These are phyloP conservation scores for Colletotrichum melonis DNA, from an alignment of 2,329 filamentous ascomycete genomes.

Conservation along the genomic window DNA sequence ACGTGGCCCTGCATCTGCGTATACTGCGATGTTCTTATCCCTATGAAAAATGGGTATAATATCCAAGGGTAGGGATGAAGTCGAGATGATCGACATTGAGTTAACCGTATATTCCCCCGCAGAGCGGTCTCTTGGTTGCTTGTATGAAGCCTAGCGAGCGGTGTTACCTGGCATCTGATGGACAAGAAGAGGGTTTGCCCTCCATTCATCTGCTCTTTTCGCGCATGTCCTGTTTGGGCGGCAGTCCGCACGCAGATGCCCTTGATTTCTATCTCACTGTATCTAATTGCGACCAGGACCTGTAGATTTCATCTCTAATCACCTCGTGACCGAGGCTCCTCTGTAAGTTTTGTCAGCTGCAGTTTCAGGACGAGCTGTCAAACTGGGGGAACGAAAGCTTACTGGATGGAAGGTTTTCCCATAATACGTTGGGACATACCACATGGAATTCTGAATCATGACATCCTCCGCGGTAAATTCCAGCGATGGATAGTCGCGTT, in stretches of 20 bases:
- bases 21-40: not conserved
- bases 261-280: not conserved
- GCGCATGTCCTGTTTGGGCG: not conserved
- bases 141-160: not conserved
- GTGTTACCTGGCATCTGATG: not conserved
- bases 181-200: not conserved
- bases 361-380: not conserved
- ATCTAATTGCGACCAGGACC: slow-evolving; percentile 7
- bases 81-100: not conserved
- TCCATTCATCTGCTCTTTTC: not conserved
- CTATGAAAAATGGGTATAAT: not conserved
- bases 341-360: slow-evolving; percentile 25
- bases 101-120: not conserved
- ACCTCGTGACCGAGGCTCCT: slow-evolving; percentile 36
- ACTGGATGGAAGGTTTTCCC: slow-evolving; percentile 59
- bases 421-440: slow-evolving; percentile 60
- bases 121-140: not conserved
- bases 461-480: slow-evolving; percentile 42
- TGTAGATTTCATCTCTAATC: slow-evolving; percentile 37
- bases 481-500: slow-evolving; percentile 48
- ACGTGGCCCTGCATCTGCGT: not conserved
- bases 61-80: not conserved
- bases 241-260: not conserved
- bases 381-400: slow-evolving; percentile 31
- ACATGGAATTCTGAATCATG: slow-evolving; percentile 50